Conservation (phyloP, 176 grass and related monocot genomes). For the Zea mays region Zm-B73-REFERENCE-NAM-5.0 NC_050098.1:106874501-106875000, state of each 20-base stretch:
- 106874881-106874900: constrained; percentile 75
- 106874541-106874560: constrained; percentile 85
- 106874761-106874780: not conserved
- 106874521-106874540: constrained; percentile 88
- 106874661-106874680: constrained; percentile 93
- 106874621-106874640: constrained; percentile 83
- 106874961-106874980: constrained; percentile 63
- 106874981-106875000: constrained; percentile 14
- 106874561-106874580: constrained; percentile 86
- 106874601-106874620: constrained; percentile 70
- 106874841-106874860: constrained; percentile 90
- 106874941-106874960: constrained; percentile 67
- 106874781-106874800: constrained; percentile 64
- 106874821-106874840: constrained; percentile 80
- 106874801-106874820: constrained; percentile 81
- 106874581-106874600: constrained; percentile 84
- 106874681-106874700: constrained; percentile 86
- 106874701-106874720: constrained; percentile 21
- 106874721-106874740: not conserved
- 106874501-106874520: constrained; percentile 76
- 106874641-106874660: constrained; percentile 64
- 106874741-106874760: not conserved
- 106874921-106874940: constrained; percentile 73
- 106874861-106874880: constrained; percentile 76
- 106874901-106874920: constrained; percentile 79